Evolutionary conservation across 495 filamentous ascomycete genomes (phyloP), one percentile per base, ranked within the genome.

Genomic region (Choiromyces venosus): DNA sequence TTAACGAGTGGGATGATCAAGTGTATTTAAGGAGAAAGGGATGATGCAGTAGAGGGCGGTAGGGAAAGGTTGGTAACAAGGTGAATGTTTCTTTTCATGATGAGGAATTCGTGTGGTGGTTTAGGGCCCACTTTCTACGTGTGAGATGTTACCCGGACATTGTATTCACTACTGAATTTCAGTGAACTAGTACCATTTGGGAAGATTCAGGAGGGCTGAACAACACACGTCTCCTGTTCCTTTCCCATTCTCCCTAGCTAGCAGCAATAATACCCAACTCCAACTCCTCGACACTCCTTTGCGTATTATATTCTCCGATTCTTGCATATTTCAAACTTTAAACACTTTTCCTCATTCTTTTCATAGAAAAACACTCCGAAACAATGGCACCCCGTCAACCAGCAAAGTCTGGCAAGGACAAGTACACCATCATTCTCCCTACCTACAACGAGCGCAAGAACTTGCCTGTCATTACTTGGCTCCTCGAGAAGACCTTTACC

Each of bases 381-480:
- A 67, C 80, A 68, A 87, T 86, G 82, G 82, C 85, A 56, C 81
- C 82, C 68, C 52, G 25, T 61, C 52, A 61, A 29, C 84, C 84
- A 76, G 85, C 36, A 66, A 82, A 85, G 52, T 29, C 52, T 61
- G 9, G 52, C 52, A 61, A 29, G 78, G 85, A 93, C 88, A 94
- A 96, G 83, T 99, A 97, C 87, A 94, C 94, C 74, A 91, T 98
- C 83, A 93, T 98, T 82, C 89, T 99, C 72, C 95, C 95, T 61
- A 99, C 95, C 75, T 99, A 97, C 87, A 98, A 99, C 81, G 96
- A 99, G 86, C 92, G 95, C 82, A 89, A 88, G 78, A 99, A 99
- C 86, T 89, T 99, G 79, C 95, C 96, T 80, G 93, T 97, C 80
- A 93, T 98, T 83, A 88, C 89, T 82, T 97, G 92, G 92, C 88